A percentile compares a stretch with the other conserved stretches of the same genome.
These are phyloP conservation scores for Clonostachys solani DNA, from an alignment of 2,329 filamentous ascomycete genomes.

Conservation along the genomic window DNA sequence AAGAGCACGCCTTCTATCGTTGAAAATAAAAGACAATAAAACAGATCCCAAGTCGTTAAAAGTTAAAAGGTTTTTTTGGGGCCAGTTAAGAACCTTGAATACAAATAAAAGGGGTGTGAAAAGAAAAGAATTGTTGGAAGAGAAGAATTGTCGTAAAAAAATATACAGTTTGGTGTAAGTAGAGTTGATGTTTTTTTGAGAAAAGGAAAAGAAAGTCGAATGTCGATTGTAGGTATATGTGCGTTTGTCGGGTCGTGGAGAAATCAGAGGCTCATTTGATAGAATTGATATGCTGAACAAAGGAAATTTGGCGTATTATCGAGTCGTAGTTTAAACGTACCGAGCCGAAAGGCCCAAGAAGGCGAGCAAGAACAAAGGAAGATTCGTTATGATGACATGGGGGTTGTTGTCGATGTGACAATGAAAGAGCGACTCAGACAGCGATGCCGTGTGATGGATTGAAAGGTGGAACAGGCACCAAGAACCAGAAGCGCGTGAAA, in stretches of 20 bases:
- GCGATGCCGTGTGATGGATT: too few relatives aligned
- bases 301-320: slow-evolving; percentile 28
- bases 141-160: neutral
- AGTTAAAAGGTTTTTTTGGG: slow-evolving; percentile 2
- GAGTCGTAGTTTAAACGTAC: slow-evolving; percentile 20
- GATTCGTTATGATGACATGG: slow-evolving; percentile 41
- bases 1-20: neutral
- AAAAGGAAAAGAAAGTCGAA: neutral
- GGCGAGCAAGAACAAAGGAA: slow-evolving; percentile 22
- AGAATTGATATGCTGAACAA: slow-evolving; percentile 16
- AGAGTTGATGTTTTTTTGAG: neutral
- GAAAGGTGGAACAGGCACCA: slow-evolving; percentile 6
- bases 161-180: neutral
- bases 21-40: slow-evolving; percentile 4
- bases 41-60: neutral
- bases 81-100: neutral
- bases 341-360: slow-evolving; percentile 21
- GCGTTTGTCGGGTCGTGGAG: slow-evolving; percentile 13
- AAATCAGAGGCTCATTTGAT: slow-evolving; percentile 38
- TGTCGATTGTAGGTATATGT: neutral
- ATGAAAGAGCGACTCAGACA: slow-evolving; percentile 18
- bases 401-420: slow-evolving; percentile 7
- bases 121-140: slow-evolving; percentile 1
- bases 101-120: slow-evolving; percentile 1
- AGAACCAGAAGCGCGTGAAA: slow-evolving; percentile 1